These are phyloP conservation scores for Physcomitrium patens DNA, from an alignment of 225 moss, liverwort and hornwort genomes.

Conservation along the genomic window DNA sequence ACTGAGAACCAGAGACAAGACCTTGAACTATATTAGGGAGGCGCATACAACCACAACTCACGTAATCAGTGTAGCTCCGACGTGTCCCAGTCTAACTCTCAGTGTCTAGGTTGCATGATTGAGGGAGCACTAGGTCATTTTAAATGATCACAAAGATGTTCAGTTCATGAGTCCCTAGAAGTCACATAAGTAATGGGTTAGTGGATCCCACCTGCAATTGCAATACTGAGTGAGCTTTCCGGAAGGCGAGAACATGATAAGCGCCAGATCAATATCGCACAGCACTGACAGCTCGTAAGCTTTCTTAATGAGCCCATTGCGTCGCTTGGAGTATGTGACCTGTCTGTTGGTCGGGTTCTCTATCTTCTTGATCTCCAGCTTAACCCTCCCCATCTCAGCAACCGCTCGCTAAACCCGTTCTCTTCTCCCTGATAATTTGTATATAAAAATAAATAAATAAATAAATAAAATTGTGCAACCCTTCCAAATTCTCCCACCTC, in stretches of 20 bases:
- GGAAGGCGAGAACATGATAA: slow-evolving; percentile 71
- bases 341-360: slow-evolving; percentile 68
- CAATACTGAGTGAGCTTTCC: slow-evolving; percentile 63
- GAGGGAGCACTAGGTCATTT: slow-evolving; percentile 7
- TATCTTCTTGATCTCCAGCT: slow-evolving; percentile 71
- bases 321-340: slow-evolving; percentile 66
- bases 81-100: background rate
- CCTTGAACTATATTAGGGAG: no score
- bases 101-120: background rate
- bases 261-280: slow-evolving; percentile 64
- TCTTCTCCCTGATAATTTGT: background rate
- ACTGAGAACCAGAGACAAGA: no score
- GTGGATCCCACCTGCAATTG: slow-evolving; percentile 54
- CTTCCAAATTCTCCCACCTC: background rate
- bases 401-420: slow-evolving; percentile 4
- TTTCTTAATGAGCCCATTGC: slow-evolving; percentile 70
- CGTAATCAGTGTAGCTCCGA: background rate
- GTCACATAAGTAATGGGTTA: background rate
- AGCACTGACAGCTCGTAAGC: slow-evolving; percentile 70
- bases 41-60: background rate
- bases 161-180: background rate
- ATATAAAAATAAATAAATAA: no score
- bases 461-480: slow-evolving; percentile 22
- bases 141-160: background rate
- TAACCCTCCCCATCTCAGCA: slow-evolving; percentile 54